Base-by-base conservation (phyloP, 805 yeast species). In the Schizosaccharomyces japonicus region DNA sequence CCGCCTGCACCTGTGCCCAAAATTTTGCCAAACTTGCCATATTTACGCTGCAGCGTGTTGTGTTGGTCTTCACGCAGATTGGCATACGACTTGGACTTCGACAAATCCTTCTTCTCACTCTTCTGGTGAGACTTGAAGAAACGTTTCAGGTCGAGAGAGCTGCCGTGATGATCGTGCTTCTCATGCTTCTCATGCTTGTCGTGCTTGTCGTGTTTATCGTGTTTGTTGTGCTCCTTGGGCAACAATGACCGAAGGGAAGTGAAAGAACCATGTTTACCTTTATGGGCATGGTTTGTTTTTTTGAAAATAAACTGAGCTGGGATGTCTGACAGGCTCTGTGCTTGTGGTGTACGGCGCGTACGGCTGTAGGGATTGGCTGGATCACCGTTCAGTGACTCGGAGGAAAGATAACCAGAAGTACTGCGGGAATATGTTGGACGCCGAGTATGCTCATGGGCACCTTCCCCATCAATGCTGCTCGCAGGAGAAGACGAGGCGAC, bases 1-100 rank as follows among this genome's bases (percentile, higher is more conserved):
- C 96, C 95, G 23, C 93, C 85, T 1, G 95, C 95, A 11, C 96
- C 96, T 50, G 85, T 75, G 21, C 96, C 96, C 46, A 83, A 65
- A 21, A 78, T 66, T 52, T 71, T 70, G 10, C 92, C 92, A 1
- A 77, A 71, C 23, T 74, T 67, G 36, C 92, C 90, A 60, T 82
- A 83, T 55, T 78, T 77, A 48, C 73, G 69, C 49, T 73, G 58
- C 39, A 72, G 56, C 72, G 53, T 47, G 8, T 53, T 60, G 8
- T 64, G 63, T n/a, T n/a, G n/a, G 34, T 59, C 62, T 45, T 65
- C 70, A 48, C 58, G 60, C 50, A 63, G 27, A 27, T 26, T 42
- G 39, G 46, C 49, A 31, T 40, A 39, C 0, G 52, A 34, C 4
- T 48, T 50, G 19, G 50, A 44, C 23, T 44, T 50, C 23, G 52